Evolutionary conservation across 1,284 basidiomycete species (phyloP), one percentile per base, ranked within the genome.

Genomic region (Neotropicomus parvogracilis): DNA sequence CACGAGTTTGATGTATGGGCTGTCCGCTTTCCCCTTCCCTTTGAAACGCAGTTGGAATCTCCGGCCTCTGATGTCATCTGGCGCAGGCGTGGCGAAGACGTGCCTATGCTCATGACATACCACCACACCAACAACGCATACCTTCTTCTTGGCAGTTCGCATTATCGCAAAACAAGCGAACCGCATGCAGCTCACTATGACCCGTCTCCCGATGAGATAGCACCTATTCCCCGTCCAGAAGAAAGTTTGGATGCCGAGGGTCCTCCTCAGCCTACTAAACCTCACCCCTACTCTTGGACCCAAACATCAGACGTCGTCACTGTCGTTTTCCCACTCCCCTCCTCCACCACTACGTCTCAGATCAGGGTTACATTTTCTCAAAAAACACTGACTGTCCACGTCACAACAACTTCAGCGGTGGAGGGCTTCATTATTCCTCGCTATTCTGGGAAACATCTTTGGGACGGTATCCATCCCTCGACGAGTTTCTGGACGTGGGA

Each of bases 401-500:
- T 92, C 41, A 70, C 77, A 48, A 66, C 66, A 36, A 54, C 64
- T 9, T 53, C 66, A 11, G 6, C 6, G 2, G 55, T 69, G n/a
- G 55, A 65, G 12, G 52, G 64, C 10, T 50, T 73, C 27, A 67
- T 71, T 26, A 70, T 85, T 17, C 83, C 85, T 2, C 72, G 66
- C 32, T 90, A 88, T 61, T 74, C 79, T 0, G 70, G 75, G 19
- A 81, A 84, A 58, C 67, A 70, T 20, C 76, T 92, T 5, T 97
- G 91, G 92, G 88, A 81, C 52, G 70, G 70, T 6, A 84, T 95
- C 54, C 79, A 80, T 44, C 70, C 82, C 0, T 75, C 80, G 3
- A 76, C 83, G 11, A 88, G 88, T 59, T 82, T 90, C 57, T 97
- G 91, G 91, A 94, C 91, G 0, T 94, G 84, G 79, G 90, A 94